Evolutionary conservation across 768 basidiomycete species (phyloP).

Genomic region (Mycena floridula): DNA sequence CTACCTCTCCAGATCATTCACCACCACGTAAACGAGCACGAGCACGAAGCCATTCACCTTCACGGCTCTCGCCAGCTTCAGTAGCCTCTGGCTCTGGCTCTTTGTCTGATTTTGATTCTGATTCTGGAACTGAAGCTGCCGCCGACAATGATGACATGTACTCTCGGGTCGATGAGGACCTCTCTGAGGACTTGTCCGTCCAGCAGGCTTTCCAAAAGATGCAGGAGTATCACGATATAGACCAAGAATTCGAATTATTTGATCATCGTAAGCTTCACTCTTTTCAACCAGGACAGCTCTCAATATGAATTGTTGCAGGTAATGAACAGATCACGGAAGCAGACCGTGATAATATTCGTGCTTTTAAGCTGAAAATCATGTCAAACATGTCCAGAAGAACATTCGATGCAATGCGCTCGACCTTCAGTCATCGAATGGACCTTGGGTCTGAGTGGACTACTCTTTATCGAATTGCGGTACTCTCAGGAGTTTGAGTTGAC

Average conservation of each 20-base stretch:
- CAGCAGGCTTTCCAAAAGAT: not conserved
- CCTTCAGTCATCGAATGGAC: conserved; percentile 17
- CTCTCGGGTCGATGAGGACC: not conserved
- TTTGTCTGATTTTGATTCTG: not conserved
- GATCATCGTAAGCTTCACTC: not conserved
- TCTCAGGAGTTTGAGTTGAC: conserved; percentile 17
- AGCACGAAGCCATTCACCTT: not conserved
- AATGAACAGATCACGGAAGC: conserved; percentile 12
- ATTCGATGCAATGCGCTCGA: conserved; percentile 20
- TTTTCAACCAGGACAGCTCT: not conserved
- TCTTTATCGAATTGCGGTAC: conserved; percentile 13
- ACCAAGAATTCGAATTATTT: not conserved
- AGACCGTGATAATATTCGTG: conserved; percentile 22
- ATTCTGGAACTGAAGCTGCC: not conserved
- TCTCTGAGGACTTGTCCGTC: not conserved
- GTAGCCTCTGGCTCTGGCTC: not conserved
- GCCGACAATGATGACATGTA: not conserved
- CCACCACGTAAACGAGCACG: not conserved
- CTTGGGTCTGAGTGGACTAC: conserved; percentile 21
- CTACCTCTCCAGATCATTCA: not conserved
- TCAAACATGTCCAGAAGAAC: conserved; percentile 17
- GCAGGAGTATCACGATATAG: not conserved
- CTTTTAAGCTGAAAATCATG: conserved; percentile 17
- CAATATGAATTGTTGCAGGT: conserved; percentile 6
- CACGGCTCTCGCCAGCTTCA: not conserved